Conservation (phyloP, 2,329 filamentous ascomycete genomes). For the Alternaria sp. region DNA sequence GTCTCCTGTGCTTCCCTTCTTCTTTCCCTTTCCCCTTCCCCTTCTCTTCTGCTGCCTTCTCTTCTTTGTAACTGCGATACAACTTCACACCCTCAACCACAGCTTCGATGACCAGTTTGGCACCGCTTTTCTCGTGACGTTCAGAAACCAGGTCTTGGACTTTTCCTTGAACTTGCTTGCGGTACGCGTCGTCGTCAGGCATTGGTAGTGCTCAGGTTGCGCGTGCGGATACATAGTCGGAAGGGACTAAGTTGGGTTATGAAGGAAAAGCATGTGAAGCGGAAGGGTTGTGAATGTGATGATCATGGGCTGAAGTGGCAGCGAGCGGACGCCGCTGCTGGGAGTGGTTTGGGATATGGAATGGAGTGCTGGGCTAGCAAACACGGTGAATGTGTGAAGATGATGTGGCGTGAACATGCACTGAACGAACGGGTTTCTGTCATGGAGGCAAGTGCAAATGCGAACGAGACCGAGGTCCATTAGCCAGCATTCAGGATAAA, state of each 20-base stretch:
- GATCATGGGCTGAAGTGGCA: not conserved
- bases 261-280: not conserved
- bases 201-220: not conserved
- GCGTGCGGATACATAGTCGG: not conserved
- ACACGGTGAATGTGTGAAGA: conserved; percentile 4
- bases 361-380: not conserved
- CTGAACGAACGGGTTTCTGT: not conserved
- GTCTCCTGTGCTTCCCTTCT: not conserved
- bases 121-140: conserved; percentile 12
- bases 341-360: not conserved
- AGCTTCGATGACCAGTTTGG: conserved; percentile 25
- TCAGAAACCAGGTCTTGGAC: conserved; percentile 20
- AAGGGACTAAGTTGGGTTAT: not conserved
- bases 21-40: not conserved
- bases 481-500: not conserved
- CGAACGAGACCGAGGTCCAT: not conserved
- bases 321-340: not conserved
- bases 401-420: not conserved
- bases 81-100: conserved; percentile 27
- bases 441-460: not conserved
- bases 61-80: conserved; percentile 23
- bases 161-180: conserved; percentile 18
- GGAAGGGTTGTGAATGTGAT: not conserved
- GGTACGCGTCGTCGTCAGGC: conserved; percentile 16
- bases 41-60: conserved; percentile 7